These are phyloP conservation scores for Pilaira anomala DNA, from an alignment of 192 early-diverging fungal genomes.

Conservation along the genomic window DNA sequence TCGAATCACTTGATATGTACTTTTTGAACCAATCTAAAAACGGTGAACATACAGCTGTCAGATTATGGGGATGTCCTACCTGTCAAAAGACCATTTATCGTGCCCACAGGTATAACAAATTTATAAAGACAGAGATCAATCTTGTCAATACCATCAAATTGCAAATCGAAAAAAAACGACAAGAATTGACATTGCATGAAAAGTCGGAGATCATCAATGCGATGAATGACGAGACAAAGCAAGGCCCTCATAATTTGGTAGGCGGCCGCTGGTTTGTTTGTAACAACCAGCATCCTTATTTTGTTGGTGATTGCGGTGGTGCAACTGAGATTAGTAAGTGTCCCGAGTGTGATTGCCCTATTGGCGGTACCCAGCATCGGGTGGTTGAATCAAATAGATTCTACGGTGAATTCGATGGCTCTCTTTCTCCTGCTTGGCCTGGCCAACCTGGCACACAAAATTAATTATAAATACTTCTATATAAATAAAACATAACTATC, in stretches of 20 bases:
- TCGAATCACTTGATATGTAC: conserved; percentile 29
- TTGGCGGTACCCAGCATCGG: conserved; percentile 34
- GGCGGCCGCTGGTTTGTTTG: conserved; percentile 44
- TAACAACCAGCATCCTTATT: conserved; percentile 39
- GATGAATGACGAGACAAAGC: conserved; percentile 31
- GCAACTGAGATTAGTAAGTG: conserved; percentile 34
- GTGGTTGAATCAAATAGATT: conserved; percentile 33
- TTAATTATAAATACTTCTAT: too few species aligned
- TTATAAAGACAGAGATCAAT: conserved; percentile 30
- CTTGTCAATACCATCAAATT: conserved; percentile 36
- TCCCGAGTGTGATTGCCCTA: conserved; percentile 27
- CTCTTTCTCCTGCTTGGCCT: conserved; percentile 33
- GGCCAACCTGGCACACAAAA: conserved; percentile 33
- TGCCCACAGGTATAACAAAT: conserved; percentile 30
- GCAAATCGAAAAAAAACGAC: conserved; percentile 23
- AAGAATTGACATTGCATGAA: conserved; percentile 25
- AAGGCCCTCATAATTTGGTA: conserved; percentile 22
- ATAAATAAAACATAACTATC: too few species aligned
- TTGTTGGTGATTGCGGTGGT: conserved; percentile 42
- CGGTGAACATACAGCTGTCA: conserved; percentile 30
- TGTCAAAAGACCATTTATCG: conserved; percentile 28
- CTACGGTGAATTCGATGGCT: conserved; percentile 42
- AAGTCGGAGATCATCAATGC: conserved; percentile 29
- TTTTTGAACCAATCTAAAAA: conserved; percentile 23
- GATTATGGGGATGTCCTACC: conserved; percentile 40